A percentile compares a stretch with the other conserved stretches of the same genome.
Evolutionary conservation across 148 eudicot species (phyloP).

Genomic region (Silene uniflora): DNA sequence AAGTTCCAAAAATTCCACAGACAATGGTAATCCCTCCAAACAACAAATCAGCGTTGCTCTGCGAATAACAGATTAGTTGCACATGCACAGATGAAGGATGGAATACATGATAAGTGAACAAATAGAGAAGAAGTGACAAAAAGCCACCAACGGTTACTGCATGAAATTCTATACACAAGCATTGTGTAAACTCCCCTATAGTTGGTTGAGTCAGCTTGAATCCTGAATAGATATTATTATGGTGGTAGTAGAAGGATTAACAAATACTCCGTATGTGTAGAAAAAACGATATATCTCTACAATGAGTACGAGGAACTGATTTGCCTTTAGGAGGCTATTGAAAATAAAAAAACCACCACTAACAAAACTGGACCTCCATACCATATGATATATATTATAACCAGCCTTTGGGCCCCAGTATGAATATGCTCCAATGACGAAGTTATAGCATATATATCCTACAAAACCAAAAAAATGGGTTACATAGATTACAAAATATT

Average conservation of each 20-base stretch:
- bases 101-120: neutral
- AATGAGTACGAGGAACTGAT: neutral
- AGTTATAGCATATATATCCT: slow-evolving; percentile 81
- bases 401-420: slow-evolving; percentile 99
- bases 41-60: slow-evolving; percentile 68
- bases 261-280: too few species aligned
- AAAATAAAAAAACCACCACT: too few species aligned
- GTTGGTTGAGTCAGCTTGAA: neutral
- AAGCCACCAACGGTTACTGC: neutral
- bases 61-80: slow-evolving; percentile 14
- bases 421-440: slow-evolving; percentile 88
- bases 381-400: slow-evolving; percentile 79
- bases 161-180: neutral
- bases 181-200: neutral
- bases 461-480: slow-evolving; percentile 9
- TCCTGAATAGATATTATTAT: neutral
- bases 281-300: neutral
- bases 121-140: neutral
- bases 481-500: neutral
- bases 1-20: slow-evolving; percentile 75
- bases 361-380: slow-evolving; percentile 27
- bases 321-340: neutral
- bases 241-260: neutral
- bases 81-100: neutral
- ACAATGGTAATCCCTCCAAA: slow-evolving; percentile 75